Conservation (phyloP, 2,329 filamentous ascomycete genomes). For the Colletotrichum falcatum region DNA sequence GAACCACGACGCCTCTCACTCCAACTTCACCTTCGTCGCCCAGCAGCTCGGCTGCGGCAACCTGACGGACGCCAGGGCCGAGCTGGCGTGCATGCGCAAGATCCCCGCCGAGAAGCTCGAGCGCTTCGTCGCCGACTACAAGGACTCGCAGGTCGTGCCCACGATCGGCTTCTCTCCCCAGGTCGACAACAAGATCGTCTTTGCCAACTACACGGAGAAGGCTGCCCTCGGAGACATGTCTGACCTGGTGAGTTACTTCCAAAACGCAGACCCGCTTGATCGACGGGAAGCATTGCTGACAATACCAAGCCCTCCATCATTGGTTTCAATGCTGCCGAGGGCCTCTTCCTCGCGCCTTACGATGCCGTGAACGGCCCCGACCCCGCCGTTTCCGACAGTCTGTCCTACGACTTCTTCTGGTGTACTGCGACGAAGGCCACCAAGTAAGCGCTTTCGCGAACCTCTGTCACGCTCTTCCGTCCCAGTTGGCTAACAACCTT, state of each 20-base stretch:
- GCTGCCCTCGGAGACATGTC: conserved; percentile 33
- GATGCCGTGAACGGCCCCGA: conserved; percentile 28
- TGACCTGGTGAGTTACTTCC: conserved; percentile 12
- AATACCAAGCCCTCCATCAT: conserved; percentile 24
- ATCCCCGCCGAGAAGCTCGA: conserved; percentile 50
- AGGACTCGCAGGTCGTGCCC: conserved; percentile 45
- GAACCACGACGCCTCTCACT: conserved; percentile 49
- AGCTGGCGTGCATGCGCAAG: conserved; percentile 54
- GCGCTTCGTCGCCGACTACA: conserved; percentile 47
- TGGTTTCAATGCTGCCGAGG: conserved; percentile 35
- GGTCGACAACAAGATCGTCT: conserved; percentile 49
- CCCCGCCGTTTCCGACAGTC: conserved; percentile 14
- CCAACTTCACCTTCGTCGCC: conserved; percentile 55
- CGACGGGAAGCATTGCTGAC: background rate
- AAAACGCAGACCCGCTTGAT: fast-evolving
- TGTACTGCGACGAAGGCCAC: conserved; percentile 35
- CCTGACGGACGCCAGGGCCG: conserved; percentile 47
- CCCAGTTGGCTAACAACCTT: background rate
- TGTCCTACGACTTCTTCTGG: conserved; percentile 38
- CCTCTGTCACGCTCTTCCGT: fast-evolving
- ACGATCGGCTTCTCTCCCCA: conserved; percentile 49
- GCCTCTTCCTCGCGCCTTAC: conserved; percentile 36
- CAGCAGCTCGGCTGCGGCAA: conserved; percentile 52
- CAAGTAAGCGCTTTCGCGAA: conserved; percentile 9
- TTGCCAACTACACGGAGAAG: conserved; percentile 49